phyloP scores from a whole-genome alignment of 2,329 filamentous ascomycete genomes.

The Clathrospora elynae region DNA sequence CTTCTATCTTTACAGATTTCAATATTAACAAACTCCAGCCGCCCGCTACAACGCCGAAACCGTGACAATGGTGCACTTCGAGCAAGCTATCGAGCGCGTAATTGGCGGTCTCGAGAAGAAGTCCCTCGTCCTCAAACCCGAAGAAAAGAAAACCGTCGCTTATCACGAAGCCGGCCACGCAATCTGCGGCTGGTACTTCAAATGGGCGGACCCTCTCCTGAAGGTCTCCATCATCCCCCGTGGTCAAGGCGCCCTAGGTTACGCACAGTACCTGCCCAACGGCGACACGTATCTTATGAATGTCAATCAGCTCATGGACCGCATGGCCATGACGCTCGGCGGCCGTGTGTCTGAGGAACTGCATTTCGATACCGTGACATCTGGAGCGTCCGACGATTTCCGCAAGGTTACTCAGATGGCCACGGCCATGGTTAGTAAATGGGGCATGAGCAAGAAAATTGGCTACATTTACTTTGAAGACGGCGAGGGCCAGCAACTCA shows the following conservation, averaged over 20 bases:
- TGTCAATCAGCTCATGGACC: slow-evolving; percentile 94
- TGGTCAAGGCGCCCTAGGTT: slow-evolving; percentile 89
- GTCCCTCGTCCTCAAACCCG: slow-evolving; percentile 87
- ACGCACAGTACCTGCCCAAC: slow-evolving; percentile 93
- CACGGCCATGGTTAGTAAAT: slow-evolving; percentile 98
- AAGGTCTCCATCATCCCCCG: slow-evolving; percentile 99
- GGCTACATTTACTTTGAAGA: slow-evolving; percentile 90
- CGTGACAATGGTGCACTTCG: slow-evolving; percentile 89
- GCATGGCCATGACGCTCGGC: slow-evolving; percentile 99
- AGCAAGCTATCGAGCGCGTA: slow-evolving; percentile 96
- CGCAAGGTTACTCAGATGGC: slow-evolving; percentile 97
- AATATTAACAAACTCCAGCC: slow-evolving; percentile 63
- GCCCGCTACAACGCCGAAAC: slow-evolving; percentile 79
- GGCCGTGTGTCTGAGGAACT: slow-evolving; percentile 94
- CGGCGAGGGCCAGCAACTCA: slow-evolving; percentile 77
- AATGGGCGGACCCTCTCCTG: slow-evolving; percentile 92
- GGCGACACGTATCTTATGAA: slow-evolving; percentile 96
- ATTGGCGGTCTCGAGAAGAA: slow-evolving; percentile 97
- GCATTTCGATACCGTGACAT: slow-evolving; percentile 95
- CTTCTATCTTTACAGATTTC: background rate
- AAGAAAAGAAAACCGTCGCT: slow-evolving; percentile 94
- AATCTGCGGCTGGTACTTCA: slow-evolving; percentile 97
- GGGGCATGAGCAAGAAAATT: slow-evolving; percentile 95
- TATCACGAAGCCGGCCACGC: slow-evolving; percentile 99
- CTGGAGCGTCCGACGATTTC: slow-evolving; percentile 94